A percentile compares a stretch with the other conserved stretches of the same genome.
Conservation (phyloP, 2,329 filamentous ascomycete species). For the Curvularia lunata region DNA sequence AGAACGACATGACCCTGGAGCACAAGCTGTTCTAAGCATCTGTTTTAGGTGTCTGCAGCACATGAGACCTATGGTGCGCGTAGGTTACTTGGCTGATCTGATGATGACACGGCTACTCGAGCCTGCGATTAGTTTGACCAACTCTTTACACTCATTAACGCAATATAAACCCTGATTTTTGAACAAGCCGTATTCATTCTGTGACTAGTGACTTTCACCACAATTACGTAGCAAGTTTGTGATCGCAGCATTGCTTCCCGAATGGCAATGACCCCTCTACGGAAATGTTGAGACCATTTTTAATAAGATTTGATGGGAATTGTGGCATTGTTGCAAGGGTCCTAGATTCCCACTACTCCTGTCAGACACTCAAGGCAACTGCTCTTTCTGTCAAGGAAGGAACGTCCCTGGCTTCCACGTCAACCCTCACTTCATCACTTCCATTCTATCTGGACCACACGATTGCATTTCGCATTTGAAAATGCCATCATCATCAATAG, state of each 20-base stretch:
- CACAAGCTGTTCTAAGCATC: constrained; percentile 80
- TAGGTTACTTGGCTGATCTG: neutral
- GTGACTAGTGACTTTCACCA: neutral
- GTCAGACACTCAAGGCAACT: neutral
- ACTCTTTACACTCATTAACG: constrained; percentile 38
- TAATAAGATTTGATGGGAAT: neutral
- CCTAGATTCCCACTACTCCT: neutral
- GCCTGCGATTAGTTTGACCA: constrained; percentile 20
- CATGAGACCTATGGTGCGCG: neutral
- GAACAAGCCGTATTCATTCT: neutral
- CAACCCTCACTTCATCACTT: constrained; percentile 3
- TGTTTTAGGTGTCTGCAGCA: constrained; percentile 14
- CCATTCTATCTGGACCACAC: neutral
- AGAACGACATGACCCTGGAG: constrained; percentile 98
- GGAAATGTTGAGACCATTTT: neutral
- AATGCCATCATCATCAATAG: constrained; percentile 53
- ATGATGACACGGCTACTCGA: neutral
- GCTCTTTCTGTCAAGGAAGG: neutral
- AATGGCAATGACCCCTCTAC: neutral
- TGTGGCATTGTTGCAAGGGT: neutral
- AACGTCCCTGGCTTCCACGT: neutral
- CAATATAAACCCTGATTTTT: constrained; percentile 15
- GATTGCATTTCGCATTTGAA: neutral
- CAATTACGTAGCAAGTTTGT: neutral
- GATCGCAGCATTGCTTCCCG: too few species aligned